Conservation (phyloP, 345 rosid genomes). For the Turritis glabra region DNA sequence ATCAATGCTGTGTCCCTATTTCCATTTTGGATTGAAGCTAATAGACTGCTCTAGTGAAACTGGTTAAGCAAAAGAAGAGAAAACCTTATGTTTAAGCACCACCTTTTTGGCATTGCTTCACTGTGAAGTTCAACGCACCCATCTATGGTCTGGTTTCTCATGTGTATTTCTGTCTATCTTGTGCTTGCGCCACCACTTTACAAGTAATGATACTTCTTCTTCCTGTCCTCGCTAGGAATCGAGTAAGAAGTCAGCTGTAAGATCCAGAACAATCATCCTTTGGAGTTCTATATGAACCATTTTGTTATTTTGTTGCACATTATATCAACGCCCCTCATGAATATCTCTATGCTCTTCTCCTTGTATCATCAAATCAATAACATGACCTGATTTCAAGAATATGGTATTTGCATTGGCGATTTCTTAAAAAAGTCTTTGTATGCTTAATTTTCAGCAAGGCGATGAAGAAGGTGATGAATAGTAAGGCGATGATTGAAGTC, state of each 20-base stretch:
- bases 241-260: neutral
- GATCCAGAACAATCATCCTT: constrained; percentile 14
- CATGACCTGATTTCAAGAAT: constrained; percentile 18
- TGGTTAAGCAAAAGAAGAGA: neutral
- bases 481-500: constrained; percentile 68
- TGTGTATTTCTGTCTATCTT: neutral
- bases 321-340: neutral
- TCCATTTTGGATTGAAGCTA: neutral
- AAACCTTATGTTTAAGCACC: neutral
- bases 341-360: neutral
- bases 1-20: neutral
- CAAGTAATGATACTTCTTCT: neutral
- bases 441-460: constrained; percentile 66
- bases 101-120: neutral
- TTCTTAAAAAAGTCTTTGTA: constrained; percentile 11
- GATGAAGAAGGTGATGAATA: constrained; percentile 76
- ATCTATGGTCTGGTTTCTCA: neutral
- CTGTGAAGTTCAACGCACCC: neutral
- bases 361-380: constrained; percentile 1
- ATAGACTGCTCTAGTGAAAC: neutral
- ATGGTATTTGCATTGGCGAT: constrained; percentile 13
- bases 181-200: neutral
- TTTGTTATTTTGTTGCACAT: constrained; percentile 1
- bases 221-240: neutral
- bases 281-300: neutral